A percentile compares a stretch with the other conserved stretches of the same genome.
These are phyloP conservation scores for Seminavis robusta DNA, from an alignment of 108 stramenopile genomes.

Conservation along the genomic window DNA sequence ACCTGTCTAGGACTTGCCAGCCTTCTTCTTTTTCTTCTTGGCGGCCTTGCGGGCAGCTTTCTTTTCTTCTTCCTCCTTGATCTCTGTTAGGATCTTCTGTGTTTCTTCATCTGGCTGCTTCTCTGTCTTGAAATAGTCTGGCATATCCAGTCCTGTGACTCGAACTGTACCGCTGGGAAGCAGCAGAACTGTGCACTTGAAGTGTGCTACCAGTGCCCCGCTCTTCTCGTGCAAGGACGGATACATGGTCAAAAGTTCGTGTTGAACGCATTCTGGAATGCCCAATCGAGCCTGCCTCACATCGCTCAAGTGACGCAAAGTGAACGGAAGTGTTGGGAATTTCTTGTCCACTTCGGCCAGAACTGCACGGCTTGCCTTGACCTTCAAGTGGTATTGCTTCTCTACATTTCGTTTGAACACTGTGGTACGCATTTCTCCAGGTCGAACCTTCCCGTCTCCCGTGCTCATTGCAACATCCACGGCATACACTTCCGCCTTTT, in stretches of 20 bases:
- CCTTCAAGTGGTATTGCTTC: conserved; percentile 92
- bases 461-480: conserved; percentile 97
- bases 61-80: conserved; percentile 75
- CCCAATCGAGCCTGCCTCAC: conserved; percentile 94
- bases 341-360: conserved; percentile 91
- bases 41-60: conserved; percentile 81
- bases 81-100: conserved; percentile 50
- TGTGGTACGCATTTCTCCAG: conserved; percentile 86
- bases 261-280: conserved; percentile 87
- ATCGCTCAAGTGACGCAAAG: conserved; percentile 92
- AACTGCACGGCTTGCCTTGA: conserved; percentile 88
- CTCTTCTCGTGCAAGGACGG: conserved; percentile 89
- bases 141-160: conserved; percentile 86
- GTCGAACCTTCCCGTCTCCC: conserved; percentile 96
- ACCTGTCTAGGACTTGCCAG: too few relatives aligned
- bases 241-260: conserved; percentile 92
- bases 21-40: conserved; percentile 79
- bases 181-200: conserved; percentile 97
- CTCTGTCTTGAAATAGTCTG: conserved; percentile 79
- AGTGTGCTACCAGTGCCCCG: conserved; percentile 92
- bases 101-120: conserved; percentile 89
- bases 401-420: conserved; percentile 98
- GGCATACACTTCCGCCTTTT: conserved; percentile 91
- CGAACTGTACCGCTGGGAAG: conserved; percentile 87
- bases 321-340: conserved; percentile 97